Evolutionary conservation across 2,329 filamentous ascomycete genomes (phyloP), one percentile per base, ranked within the genome.

Genomic region (Alternaria longipes): DNA sequence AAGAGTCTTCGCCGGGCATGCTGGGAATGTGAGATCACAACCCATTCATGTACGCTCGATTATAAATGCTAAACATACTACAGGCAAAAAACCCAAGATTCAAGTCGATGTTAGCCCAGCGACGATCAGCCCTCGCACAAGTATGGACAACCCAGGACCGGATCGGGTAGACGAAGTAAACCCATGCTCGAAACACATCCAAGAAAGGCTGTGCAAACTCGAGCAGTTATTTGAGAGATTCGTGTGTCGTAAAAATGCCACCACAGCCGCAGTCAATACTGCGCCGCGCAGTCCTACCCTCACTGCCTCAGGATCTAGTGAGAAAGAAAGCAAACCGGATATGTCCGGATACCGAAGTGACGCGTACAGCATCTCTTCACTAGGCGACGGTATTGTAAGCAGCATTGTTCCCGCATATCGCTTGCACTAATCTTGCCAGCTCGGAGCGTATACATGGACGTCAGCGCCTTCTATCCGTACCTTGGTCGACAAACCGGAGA

Each of bases 151-250:
- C 12, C 45, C 64, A 54, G 54, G 59, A 49, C 18, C 68, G 30
- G 67, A 69, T 28, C 61, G 52, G 54, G 47, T 59, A 45, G 67
- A 63, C 9, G 68, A 70, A 40, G 67, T 68, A 11, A 63, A 60
- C 40, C 51, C 67, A 22, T 77, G 75, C 54, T 57, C 69, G 14
- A 49, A 68, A n/a, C 75, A 78, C 44, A 69, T 77, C 34, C 69
- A 72, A 24, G 75, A 78, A 56, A 66, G 74, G 36, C 65, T 78
- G 5, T 63, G 64, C 57, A 78, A 77, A 60, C 63, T 78, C 20
- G 76, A 78, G 45, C 73, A 75, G 32, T 63, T 78, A 3, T 78
- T 78, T 41, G 76, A 78, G 44, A 71, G 66, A 54, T 78, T 77
- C 46, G 74, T 76, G 14, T 77, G 74, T 65, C 73, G 76, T 32